Conservation (phyloP, 768 basidiomycete species). For the Mycena amicta region DNA sequence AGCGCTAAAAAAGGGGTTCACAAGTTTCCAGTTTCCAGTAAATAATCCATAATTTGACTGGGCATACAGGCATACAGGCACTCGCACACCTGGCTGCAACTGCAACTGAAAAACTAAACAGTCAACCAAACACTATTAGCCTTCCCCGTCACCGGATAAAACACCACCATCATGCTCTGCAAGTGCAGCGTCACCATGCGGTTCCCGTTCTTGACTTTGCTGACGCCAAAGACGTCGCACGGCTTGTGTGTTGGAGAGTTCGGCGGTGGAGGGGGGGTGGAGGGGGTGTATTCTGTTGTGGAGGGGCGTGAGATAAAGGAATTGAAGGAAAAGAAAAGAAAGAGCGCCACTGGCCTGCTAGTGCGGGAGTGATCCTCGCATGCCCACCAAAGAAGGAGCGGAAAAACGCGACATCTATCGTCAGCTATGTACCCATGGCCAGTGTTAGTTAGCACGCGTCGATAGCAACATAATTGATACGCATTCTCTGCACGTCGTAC, state of each 20-base stretch:
- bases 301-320: too few species aligned
- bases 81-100: too few species aligned
- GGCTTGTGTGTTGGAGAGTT: constrained; percentile 17
- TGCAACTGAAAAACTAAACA: too few species aligned
- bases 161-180: not conserved
- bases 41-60: too few species aligned
- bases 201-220: constrained; percentile 18
- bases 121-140: not conserved
- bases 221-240: constrained; percentile 17
- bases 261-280: constrained; percentile 11
- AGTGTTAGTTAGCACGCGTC: not conserved
- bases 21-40: too few species aligned
- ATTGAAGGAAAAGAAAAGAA: not conserved
- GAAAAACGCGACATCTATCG: constrained; percentile 20
- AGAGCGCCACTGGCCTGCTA: too few species aligned
- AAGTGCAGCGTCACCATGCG: not conserved
- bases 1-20: too few species aligned
- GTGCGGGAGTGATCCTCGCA: constrained; percentile 11
- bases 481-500: constrained; percentile 20
- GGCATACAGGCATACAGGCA: too few species aligned
- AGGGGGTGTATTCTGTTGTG: too few species aligned
- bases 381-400: constrained; percentile 20
- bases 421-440: constrained; percentile 1
- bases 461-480: constrained; percentile 12
- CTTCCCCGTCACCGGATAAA: not conserved